Base-by-base conservation (phyloP, 306 rosid species). In the Corylus americana region DNA sequence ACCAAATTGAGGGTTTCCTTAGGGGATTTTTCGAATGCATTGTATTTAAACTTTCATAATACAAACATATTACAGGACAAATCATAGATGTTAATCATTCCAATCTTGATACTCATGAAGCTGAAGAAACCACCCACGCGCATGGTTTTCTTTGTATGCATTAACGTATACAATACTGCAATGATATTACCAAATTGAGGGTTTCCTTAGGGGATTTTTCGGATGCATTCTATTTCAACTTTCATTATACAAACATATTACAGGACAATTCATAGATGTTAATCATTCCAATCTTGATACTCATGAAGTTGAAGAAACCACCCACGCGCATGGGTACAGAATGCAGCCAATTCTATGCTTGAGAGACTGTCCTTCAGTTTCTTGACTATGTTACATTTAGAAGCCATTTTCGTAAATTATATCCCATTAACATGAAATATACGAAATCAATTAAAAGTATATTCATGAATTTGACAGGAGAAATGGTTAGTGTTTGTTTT, bases 401-500 rank as follows among this genome's bases (percentile, higher is more conserved):
- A 62, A 62, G 39, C 8, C n/a, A 62, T 64, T 14, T 35, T 64
- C 47, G 35, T 64, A 35, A 64, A 64, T 0, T 64, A n/a, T 5
- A 42, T 35, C 48, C 16, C 27, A 20, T 59, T 11, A 64, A 35
- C 17, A 31, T 12, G 4, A 35, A 35, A 64, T 47, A 64, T 20
- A 59, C 16, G 6, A 67, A 11, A 67, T 39, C 8, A 67, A 39
- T 67, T 39, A 12, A 62, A 14, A 42, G n/a, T 3, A 25, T 42
- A 18, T 39, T 67, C 12, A 17, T 67, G 13, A 67, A 37, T 17
- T 67, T 42, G 14, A 67, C 51, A 0, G 72, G 25, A 4, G 51
- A 42, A 67, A 9, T 16, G 25, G 16, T 67, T 50, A 55, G 49
- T 54, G 75, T 45, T 67, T 66, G 79, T 76, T 47, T 47, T 51